Base-by-base conservation (phyloP, 2,329 filamentous ascomycete genomes). In the Aciculosporium take region DNA sequence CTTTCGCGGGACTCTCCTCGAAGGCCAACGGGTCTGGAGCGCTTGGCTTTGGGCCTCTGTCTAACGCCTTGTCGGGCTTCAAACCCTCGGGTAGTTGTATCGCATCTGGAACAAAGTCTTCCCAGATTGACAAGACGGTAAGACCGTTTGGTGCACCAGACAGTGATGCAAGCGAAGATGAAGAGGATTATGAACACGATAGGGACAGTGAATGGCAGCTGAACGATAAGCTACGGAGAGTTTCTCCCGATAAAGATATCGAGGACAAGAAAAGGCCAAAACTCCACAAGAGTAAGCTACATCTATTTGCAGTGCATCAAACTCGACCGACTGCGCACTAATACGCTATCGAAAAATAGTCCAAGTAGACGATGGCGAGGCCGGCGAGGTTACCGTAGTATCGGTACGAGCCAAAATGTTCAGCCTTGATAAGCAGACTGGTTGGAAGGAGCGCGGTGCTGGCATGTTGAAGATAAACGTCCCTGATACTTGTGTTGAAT, bases 401-500 rank as follows among this genome's bases (percentile, higher is more conserved):
- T 73, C 77, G 34, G 77, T 82, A 45, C 80, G 88, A 48, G 82
- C 85, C 17, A 94, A 93, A 60, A 74, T 96, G 44, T 96, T 85
- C 64, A 74, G 81, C 44, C 82, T 91, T 52, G 77, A 82, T 48
- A 76, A 76, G 48, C 68, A 69, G 28, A 71, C 74, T 41, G 79
- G 78, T 36, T 96, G 89, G 89, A 89, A 89, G 59, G 89, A 96
- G 63, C 79, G 88, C 40, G 88, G 88, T 10, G 72, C 79, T 4
- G 88, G 88, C 34, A 81, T 81, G 51, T 69, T 94, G 50, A 91
- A 91, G 63, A 72, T 94, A 57, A 94, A 95, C 53, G 79, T 81
- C 12, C 74, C 75, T 3, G 69, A 74, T 48, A 60, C 63, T 24
- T 74, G 69, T 44, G 66, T 74, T 5, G 67, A 72, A 20, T 69